A percentile compares a stretch with the other conserved stretches of the same genome.
Evolutionary conservation across 176 grass and related monocot species (phyloP).

Genomic region (Zoysia japonica): DNA sequence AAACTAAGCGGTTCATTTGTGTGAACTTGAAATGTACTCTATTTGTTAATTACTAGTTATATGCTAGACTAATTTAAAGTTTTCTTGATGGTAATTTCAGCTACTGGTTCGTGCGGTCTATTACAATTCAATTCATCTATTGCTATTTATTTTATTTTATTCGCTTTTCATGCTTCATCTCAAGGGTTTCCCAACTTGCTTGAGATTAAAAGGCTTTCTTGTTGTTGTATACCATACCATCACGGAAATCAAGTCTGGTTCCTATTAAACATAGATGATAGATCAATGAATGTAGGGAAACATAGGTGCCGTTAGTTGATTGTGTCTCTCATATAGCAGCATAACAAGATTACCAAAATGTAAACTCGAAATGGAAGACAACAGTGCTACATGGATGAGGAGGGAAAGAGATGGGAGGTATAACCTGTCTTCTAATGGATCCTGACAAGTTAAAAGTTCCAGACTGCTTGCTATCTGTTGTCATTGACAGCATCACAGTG

Average conservation of each 20-base stretch:
- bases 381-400: conserved; percentile 8
- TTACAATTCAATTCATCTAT: too few relatives aligned
- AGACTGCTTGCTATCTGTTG: conserved; percentile 76
- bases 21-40: background rate
- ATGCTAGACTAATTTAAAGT: background rate
- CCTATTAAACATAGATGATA: too few relatives aligned
- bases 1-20: background rate
- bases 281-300: background rate
- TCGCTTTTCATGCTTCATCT: too few relatives aligned
- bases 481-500: conserved; percentile 89
- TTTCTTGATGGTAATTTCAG: background rate
- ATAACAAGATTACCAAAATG: background rate
- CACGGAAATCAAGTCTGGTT: too few relatives aligned
- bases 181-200: too few relatives aligned
- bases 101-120: too few relatives aligned
- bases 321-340: background rate
- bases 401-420: background rate
- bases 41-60: conserved; percentile 3
- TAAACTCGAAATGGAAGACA: conserved; percentile 14
- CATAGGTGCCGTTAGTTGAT: background rate
- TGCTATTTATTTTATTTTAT: too few relatives aligned
- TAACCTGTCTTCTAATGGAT: conserved; percentile 95
- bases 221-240: too few relatives aligned
- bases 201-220: too few relatives aligned
- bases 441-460: conserved; percentile 93